Evolutionary conservation across 768 basidiomycete species (phyloP).

Genomic region (Xerocomellus amylosporus): DNA sequence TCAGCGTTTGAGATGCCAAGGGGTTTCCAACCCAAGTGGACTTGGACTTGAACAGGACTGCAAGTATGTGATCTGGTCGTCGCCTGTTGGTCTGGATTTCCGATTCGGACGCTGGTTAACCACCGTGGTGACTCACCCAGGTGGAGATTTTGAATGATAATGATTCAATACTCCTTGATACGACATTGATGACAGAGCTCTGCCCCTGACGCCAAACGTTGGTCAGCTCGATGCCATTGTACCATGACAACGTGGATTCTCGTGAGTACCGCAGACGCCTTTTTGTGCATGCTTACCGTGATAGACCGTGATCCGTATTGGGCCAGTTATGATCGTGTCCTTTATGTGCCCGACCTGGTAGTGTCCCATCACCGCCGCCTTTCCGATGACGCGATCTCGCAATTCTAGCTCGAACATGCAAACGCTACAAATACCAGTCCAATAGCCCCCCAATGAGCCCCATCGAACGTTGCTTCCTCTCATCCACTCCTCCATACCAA

Average conservation of each 20-base stretch:
- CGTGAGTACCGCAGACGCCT: slow-evolving; percentile 12
- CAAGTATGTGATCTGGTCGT: too few species aligned
- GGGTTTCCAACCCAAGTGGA: too few species aligned
- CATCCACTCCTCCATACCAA: not conserved
- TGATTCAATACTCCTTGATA: too few species aligned
- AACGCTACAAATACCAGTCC: slow-evolving; percentile 15
- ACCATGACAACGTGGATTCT: slow-evolving; percentile 2
- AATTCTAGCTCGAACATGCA: not conserved
- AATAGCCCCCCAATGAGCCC: not conserved
- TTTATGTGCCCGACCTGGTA: slow-evolving; percentile 10
- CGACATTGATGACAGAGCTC: too few species aligned
- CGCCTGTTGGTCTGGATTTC: too few species aligned
- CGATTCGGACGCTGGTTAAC: too few species aligned
- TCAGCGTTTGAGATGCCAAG: too few species aligned
- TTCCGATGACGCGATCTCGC: slow-evolving; percentile 2
- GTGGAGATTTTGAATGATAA: too few species aligned
- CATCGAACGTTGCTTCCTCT: not conserved
- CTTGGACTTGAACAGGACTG: too few species aligned
- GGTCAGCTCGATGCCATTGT: not conserved
- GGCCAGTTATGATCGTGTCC: slow-evolving; percentile 3
- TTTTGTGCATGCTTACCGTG: slow-evolving; percentile 8
- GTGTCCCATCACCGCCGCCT: not conserved
- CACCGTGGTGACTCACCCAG: too few species aligned
- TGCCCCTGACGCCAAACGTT: not conserved
- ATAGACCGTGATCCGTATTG: too few species aligned